A percentile compares a stretch with the other conserved stretches of the same genome.
These are phyloP conservation scores for Cercospora janseana DNA, from an alignment of 2,329 filamentous ascomycete genomes.

Conservation along the genomic window DNA sequence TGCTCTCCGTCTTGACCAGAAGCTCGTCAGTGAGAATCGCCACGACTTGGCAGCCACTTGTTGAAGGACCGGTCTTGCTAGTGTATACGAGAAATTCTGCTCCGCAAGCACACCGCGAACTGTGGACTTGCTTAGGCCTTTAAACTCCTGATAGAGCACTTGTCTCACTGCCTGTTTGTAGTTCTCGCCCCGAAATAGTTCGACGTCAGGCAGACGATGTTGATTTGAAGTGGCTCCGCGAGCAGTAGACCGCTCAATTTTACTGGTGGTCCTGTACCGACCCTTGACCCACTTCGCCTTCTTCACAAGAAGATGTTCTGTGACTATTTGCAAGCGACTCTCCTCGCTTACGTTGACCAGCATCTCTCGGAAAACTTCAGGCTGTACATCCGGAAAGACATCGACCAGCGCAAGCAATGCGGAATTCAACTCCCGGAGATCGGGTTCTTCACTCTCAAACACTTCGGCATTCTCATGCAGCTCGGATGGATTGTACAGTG, in stretches of 20 bases:
- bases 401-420: conserved; percentile 66
- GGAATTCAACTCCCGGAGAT: conserved; percentile 68
- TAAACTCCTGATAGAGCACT: conserved; percentile 73
- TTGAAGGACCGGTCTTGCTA: conserved; percentile 67
- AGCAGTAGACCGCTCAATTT: background rate
- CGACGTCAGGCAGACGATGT: conserved; percentile 53
- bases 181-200: conserved; percentile 64
- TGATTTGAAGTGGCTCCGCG: background rate
- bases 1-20: conserved; percentile 63
- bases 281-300: conserved; percentile 69
- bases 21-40: conserved; percentile 69
- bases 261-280: conserved; percentile 46
- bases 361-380: conserved; percentile 81
- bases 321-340: conserved; percentile 72
- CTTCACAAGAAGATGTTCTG: conserved; percentile 72
- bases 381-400: conserved; percentile 76
- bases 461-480: conserved; percentile 12
- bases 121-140: conserved; percentile 67
- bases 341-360: conserved; percentile 71
- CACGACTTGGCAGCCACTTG: conserved; percentile 70
- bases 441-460: conserved; percentile 49
- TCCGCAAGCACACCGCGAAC: conserved; percentile 78
- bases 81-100: conserved; percentile 74
- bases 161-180: conserved; percentile 69
- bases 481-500: conserved; percentile 30